Base-by-base conservation (phyloP, 2,329 filamentous ascomycete genomes). In the Aspergillus tanneri region DNA sequence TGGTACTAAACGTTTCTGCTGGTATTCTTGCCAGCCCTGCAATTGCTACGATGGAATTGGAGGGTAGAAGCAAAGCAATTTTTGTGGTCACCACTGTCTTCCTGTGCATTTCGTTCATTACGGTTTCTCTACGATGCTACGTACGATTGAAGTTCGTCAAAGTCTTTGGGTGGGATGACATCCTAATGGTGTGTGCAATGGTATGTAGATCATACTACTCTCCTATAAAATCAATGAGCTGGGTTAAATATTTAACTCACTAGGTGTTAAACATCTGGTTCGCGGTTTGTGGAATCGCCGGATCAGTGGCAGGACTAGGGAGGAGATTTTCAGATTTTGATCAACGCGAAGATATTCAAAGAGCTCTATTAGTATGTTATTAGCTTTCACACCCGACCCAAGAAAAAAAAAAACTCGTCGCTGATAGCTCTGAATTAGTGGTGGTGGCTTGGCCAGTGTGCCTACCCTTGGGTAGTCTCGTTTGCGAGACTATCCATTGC, bases 371-470 rank as follows among this genome's bases (percentile, higher is more conserved):
- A 10, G 47, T 49, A 49, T 12, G 47, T 25, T 12, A 14, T 5
- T 9, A 3, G 14, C 6, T 14, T 3, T 16, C n/a, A n/a, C 12
- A 23, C 11, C 6, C 10, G 14, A n/a, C 9, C 0, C 34, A n/a
- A 21, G 2, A 11, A 14, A 12, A 27, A 38, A 18, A 16, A 36
- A 11, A 5, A 14, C 9, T 3, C 28, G 19, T 43, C 14, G 23
- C 41, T 18, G 14, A 9, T 32, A 43, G 12, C 21, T 34, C 4
- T n/a, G 19, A 4, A 40, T 7, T 27, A 57, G 58, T 56, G 46
- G 38, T 79, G 75, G 75, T 79, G 73, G 61, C 66, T 79, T 5
- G 74, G 73, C 55, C 76, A 79, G 49, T 58, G 75, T 7, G 69
- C 76, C 48, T 80, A 79, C 56, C 66, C 72, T 0, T 56, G 74